Evolutionary conservation across 208 protist genomes (phyloP), one percentile per base, ranked within the genome.

Genomic region (Leptomonas pyrrhocoris): DNA sequence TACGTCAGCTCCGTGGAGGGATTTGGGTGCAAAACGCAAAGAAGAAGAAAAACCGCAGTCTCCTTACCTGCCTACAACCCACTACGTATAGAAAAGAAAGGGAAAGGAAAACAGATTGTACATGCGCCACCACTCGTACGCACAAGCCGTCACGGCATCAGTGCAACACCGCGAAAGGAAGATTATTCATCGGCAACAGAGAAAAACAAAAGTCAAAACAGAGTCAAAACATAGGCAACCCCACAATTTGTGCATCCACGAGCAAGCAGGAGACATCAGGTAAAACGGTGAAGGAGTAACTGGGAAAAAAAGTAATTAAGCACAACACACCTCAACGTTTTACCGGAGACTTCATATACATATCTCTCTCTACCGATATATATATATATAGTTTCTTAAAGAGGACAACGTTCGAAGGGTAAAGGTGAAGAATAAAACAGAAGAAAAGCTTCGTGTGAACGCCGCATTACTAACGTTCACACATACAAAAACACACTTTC

Each of bases 31-130:
- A 31, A 53, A 51, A 68, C 9, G 18, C 9, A 23, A 70, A 51
- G 31, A 71, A 62, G 25, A 62, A 71, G 62, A 62, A 28, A 57
- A 61, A 62, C n/a, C n/a, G n/a, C n/a, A n/a, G n/a, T n/a, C n/a
- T n/a, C n/a, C n/a, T n/a, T n/a, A n/a, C n/a, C n/a, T n/a, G n/a
- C n/a, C n/a, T n/a, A n/a, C n/a, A n/a, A n/a, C n/a, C n/a, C n/a
- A n/a, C n/a, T n/a, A n/a, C n/a, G n/a, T n/a, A n/a, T n/a, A n/a
- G n/a, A n/a, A n/a, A n/a, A n/a, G n/a, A n/a, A n/a, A n/a, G n/a
- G n/a, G n/a, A n/a, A n/a, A n/a, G n/a, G 21, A 16, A 53, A 16
- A 30, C 7, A 30, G 30, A 23, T 28, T 56, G 50, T 56, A 36
- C n/a, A 56, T 5, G 50, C 28, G 28, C 23, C 31, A 59, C 54